A percentile compares a stretch with the other conserved stretches of the same genome.
phyloP scores from a whole-genome alignment of 495 filamentous ascomycete genomes.

The Daldinia loculata region DNA sequence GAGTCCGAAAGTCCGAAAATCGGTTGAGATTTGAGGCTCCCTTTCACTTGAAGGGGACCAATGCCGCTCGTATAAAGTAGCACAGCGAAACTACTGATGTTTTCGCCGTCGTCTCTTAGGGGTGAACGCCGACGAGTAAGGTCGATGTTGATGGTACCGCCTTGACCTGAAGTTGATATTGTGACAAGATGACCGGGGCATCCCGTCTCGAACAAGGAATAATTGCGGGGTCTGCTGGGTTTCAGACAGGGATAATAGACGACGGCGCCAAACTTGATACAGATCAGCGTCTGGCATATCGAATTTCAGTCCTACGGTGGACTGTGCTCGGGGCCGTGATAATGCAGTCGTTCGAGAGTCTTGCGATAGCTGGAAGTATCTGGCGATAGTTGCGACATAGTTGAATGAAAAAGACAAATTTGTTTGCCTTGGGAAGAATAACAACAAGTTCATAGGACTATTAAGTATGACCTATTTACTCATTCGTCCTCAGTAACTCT shows the following conservation, averaged over 20 bases:
- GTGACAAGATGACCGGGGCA: conserved; percentile 39
- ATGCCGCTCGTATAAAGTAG: neutral
- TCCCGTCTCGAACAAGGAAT: conserved; percentile 45
- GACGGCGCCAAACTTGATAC: conserved; percentile 44
- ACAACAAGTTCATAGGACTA: too few relatives aligned
- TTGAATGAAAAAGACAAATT: neutral
- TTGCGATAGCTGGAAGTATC: neutral
- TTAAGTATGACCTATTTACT: too few relatives aligned
- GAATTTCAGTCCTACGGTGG: neutral
- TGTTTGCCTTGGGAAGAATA: neutral
- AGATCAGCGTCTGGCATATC: conserved; percentile 31
- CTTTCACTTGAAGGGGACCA: neutral
- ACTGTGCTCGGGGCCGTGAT: neutral
- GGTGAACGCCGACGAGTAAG: conserved; percentile 1
- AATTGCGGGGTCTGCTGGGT: conserved; percentile 61
- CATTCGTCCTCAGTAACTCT: too few relatives aligned
- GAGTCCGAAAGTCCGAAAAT: neutral
- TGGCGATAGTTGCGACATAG: neutral
- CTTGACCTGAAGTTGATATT: conserved; percentile 39
- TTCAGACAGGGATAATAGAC: conserved; percentile 55
- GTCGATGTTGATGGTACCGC: conserved; percentile 12
- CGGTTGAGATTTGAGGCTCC: conserved; percentile 5
- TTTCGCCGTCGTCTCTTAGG: conserved; percentile 4
- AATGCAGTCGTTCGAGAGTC: neutral
- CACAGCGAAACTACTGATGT: neutral